Evolutionary conservation across 129 eudicot species (phyloP), one percentile per base, ranked within the genome.

Genomic region (Pulicaria dysenterica): DNA sequence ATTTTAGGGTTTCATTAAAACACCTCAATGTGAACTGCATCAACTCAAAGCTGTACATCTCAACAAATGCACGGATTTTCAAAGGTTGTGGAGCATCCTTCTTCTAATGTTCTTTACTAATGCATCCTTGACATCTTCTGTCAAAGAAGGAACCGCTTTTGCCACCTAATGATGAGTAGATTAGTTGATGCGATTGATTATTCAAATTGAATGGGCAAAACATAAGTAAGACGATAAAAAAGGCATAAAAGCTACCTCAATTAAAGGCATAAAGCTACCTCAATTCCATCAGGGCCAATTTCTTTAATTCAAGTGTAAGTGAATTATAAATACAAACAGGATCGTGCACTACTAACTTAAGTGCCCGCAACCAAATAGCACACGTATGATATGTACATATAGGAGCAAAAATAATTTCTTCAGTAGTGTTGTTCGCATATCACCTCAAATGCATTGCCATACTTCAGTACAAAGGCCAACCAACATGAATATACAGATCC

Each of bases 11-110:
- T 3, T 12, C 42, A 5, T 10, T 45, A 66, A 45, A 17, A 17
- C 70, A 88, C 95, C 95, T 88, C 85, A 19, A 88, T 85, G 78
- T 88, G 90, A 64, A 88, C 90, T 15, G 90, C 90, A 55, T 88
- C 90, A 82, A 83, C 51, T 85, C 84, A 47, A 88, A 83, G 51
- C 95, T 85, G 64, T 77, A 85, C 94, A 88, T 83, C 70, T 88
- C 95, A 42, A 88, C 65, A 75, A 83, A 88, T 67, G 95, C 90
- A 31, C 88, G 84, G 66, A 88, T 88, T 74, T 83, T 88, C 69
- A 88, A 70, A 5, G 90, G 90, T 69, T 88, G 90, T 7, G 95
- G 95, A 48, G 95, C 95, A 88, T 85, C 41, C 90, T 75, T 69
- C 90, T 81, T 70, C 86, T 77, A 46, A 88, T 85, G 73, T 82